Base-by-base conservation (phyloP, 352 stramenopile species). In the Phytophthora sansomeana region DNA sequence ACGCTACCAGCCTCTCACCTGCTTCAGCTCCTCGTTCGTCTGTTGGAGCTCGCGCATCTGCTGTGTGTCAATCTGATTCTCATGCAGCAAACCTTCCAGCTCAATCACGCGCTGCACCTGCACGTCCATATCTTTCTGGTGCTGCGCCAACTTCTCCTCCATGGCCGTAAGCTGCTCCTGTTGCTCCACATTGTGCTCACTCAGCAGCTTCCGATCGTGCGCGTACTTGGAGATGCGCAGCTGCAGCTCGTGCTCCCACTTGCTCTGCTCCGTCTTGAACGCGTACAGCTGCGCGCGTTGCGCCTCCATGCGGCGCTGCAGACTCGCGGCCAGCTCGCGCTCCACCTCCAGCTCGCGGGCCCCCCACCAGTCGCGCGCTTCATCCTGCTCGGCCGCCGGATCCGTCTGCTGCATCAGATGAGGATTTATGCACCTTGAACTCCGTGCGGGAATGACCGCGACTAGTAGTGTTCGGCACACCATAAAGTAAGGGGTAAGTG, bases 261-360 rank as follows among this genome's bases (percentile, higher is more conserved):
- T 95, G 80, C 72, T 85, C 52, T 93, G 84, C 67, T 95, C 81
- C 47, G 77, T 79, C 69, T 93, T 92, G 69, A 93, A 92, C 55
- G 87, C 81, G 42, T 88, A 74, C 16, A 93, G 75, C 68, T 95
- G 83, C 46, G 76, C 75, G 16, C 81, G 77, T 61, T 93, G 87
- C 30, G 78, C 77, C 42, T 92, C 85, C 72, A 95, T 83, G 17
- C 83, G 83, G 36, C 83, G 85, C 50, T 90, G 83, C 44, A 95
- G 63, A 19, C 51, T 67, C n/a, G 50, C 50, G 35, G 78, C 55
- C 13, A 79, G 52, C 24, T 93, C 83, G 9, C 67, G 62, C 47
- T 75, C 67, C 9, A 75, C 62, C 24, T 68, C 60, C 19, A 80
- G 49, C 54, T 93, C 83, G 1, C 81, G 72, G 26, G 82, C 67